Base-by-base conservation (phyloP, 2,329 filamentous ascomycete species). In the Chaetothyriales sp. region DNA sequence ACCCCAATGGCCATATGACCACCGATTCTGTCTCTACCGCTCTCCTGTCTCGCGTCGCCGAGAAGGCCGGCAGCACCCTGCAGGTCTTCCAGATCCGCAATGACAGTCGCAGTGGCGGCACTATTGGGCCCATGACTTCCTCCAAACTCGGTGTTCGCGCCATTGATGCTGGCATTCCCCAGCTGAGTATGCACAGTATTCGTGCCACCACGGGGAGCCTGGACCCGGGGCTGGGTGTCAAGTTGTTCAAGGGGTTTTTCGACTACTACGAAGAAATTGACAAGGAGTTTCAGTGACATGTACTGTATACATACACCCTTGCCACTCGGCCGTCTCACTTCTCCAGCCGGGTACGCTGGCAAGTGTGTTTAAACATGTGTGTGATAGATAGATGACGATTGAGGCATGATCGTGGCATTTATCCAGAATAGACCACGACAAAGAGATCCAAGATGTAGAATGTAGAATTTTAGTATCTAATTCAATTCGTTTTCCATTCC, bases 51-150 rank as follows among this genome's bases (percentile, higher is more conserved):
- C 78, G 86, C 22, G 79, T 94, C 43, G 89, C 88, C 6, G 82
- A 89, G 60, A 81, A 86, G 54, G 77, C 75, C 55, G 86, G 74
- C 48, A 80, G 80, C 52, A 80, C 77, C 47, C 75, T 94, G 50
- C 92, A 97, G 69, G 74, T 85, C 5, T 97, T 97, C 76, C 89
- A 94, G 75, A 97, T 97, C 66, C 75, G 92, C 52, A 98, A 97
- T 65, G 92, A 97, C 69, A 84, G 78, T 8, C 76, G 90, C 51
- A 87, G 82, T 63, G 92, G 92, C 28, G 92, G 92, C 15, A 98
- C 92, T 0, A 89, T 97, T n/a, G 92, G 92, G 0, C 92, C 92
- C 0, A 89, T 89, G 78, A 75, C 95, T 37, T 88, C 82, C 59
- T 81, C 83, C 25, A 79, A 78, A 25, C 85, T 92, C 69, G 90